These are phyloP conservation scores for Microglena sp. DNA, from an alignment of 139 green algal species.

Conservation along the genomic window DNA sequence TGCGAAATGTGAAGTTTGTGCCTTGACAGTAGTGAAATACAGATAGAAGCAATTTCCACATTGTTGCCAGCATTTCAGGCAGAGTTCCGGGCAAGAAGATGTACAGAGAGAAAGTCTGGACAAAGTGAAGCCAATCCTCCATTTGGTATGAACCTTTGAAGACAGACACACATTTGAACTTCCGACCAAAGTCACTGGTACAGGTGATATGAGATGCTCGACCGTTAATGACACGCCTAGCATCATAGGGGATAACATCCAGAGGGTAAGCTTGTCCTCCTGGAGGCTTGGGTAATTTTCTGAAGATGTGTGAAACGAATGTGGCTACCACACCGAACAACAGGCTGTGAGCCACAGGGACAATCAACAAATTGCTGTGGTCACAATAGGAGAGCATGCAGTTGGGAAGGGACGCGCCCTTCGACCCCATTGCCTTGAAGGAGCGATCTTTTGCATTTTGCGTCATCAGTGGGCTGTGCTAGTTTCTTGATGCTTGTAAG, in stretches of 20 bases:
- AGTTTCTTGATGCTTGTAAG: not conserved
- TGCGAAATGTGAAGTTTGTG: not conserved
- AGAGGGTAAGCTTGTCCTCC: not conserved
- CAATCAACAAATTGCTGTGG: not conserved
- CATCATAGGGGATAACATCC: not conserved
- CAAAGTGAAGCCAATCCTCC: slow-evolving; percentile 11
- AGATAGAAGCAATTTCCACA: not conserved
- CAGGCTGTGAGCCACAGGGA: slow-evolving; percentile 6
- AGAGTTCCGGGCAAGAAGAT: slow-evolving; percentile 3
- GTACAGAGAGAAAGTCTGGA: not conserved
- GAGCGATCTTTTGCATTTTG: not conserved
- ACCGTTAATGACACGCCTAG: not conserved
- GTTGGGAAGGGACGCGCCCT: not conserved
- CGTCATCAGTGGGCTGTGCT: not conserved
- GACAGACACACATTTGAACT: slow-evolving; percentile 3
- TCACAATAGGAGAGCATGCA: not conserved
- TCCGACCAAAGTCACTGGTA: slow-evolving; percentile 6
- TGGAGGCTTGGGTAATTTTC: not conserved
- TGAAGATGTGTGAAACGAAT: not conserved
- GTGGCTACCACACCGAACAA: slow-evolving; percentile 1
- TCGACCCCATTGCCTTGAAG: not conserved
- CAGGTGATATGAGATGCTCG: not conserved
- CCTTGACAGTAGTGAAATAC: slow-evolving; percentile 2
- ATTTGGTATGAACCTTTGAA: not conserved
- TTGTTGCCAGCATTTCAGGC: not conserved